phyloP scores from a whole-genome alignment of 495 filamentous ascomycete genomes.

The Neurospora sp. region DNA sequence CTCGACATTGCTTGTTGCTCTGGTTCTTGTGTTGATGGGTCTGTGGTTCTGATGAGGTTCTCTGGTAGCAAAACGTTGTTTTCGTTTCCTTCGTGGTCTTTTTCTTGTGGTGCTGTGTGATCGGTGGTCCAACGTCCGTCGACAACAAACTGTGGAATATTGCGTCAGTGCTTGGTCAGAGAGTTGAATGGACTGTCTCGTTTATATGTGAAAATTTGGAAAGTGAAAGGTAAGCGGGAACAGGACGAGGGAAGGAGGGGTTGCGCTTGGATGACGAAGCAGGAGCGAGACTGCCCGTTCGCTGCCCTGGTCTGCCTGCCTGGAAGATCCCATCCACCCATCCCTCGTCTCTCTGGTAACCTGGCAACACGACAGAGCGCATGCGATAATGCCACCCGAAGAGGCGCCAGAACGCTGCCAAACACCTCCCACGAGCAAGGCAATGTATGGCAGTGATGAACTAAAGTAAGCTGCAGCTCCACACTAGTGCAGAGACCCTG shows the following conservation, averaged over 20 bases:
- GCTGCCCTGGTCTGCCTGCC: not conserved
- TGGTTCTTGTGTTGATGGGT: not conserved
- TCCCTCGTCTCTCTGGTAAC: not conserved
- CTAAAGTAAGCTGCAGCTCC: not conserved
- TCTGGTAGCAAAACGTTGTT: constrained; percentile 83
- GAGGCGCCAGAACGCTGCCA: not conserved
- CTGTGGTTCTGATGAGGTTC: constrained; percentile 42
- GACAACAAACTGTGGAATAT: constrained; percentile 65
- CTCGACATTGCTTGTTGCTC: not conserved
- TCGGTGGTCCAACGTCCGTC: constrained; percentile 82
- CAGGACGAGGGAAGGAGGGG: not conserved
- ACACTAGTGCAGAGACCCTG: not conserved
- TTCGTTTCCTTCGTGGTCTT: constrained; percentile 64
- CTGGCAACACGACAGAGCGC: not conserved
- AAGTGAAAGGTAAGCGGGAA: not conserved
- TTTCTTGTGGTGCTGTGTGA: constrained; percentile 64
- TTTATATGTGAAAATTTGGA: not conserved
- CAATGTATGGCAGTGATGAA: not conserved
- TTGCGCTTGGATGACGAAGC: not conserved
- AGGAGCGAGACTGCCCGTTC: not conserved
- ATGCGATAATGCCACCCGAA: not conserved
- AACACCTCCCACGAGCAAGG: not conserved
- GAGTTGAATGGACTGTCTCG: not conserved
- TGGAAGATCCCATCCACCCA: not conserved
- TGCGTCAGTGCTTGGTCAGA: not conserved